Percentiles rank a stretch among this genome's conserved stretches.
Conservation (phyloP, 148 eudicot species). For the Cornus suecica region DNA sequence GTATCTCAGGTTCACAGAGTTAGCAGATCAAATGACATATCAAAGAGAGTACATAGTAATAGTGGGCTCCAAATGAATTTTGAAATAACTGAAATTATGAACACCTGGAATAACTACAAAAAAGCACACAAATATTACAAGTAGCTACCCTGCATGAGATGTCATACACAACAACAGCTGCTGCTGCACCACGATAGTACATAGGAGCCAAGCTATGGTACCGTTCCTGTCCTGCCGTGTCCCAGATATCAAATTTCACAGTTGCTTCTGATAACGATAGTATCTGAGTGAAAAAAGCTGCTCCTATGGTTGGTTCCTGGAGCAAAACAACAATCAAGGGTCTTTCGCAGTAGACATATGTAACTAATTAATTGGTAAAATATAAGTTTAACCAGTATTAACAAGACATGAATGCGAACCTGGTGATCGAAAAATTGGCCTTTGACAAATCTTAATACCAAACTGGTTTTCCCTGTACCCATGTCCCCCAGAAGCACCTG, state of each 20-base stretch:
- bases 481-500: constrained; percentile 51
- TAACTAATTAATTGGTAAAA: neutral
- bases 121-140: neutral
- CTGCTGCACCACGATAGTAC: constrained; percentile 56
- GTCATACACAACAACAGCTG: constrained; percentile 48
- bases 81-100: neutral
- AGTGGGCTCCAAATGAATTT: neutral
- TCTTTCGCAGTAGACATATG: neutral
- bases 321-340: constrained; percentile 11
- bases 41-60: neutral
- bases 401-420: constrained; percentile 21
- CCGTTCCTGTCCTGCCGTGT: constrained; percentile 54
- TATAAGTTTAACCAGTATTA: neutral
- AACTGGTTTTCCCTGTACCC: constrained; percentile 49
- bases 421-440: constrained; percentile 39
- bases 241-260: constrained; percentile 51
- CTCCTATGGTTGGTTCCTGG: constrained; percentile 53
- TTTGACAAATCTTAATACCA: constrained; percentile 40
- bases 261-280: constrained; percentile 40
- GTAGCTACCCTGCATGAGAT: constrained; percentile 43
- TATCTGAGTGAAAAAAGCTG: constrained; percentile 45
- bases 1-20: neutral
- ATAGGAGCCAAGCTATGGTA: constrained; percentile 60
- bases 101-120: neutral
- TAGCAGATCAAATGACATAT: neutral